Evolutionary conservation across 1,284 basidiomycete species (phyloP), one percentile per base, ranked within the genome.

Genomic region (Sporisorium scitamineum): DNA sequence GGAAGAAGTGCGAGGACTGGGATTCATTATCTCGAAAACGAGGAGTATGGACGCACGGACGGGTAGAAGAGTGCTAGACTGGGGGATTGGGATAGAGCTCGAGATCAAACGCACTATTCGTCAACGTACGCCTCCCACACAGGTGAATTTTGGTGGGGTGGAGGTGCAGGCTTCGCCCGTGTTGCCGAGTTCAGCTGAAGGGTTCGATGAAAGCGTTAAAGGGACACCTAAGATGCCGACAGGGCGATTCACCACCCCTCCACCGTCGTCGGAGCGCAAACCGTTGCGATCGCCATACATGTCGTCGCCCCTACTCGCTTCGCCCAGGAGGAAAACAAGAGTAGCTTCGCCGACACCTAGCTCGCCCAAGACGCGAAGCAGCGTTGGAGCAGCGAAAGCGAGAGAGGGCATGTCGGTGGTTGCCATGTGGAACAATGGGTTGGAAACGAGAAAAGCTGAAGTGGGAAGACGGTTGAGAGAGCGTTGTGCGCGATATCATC

Each of bases 351-450:
- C 54, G 1, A 55, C 62, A 7, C 52, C 60, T 0, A 57, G 57
- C 0, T 68, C 70, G 24, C 70, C 61, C 1, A 62, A 67, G 34
- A 29, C 44, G 10, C 39, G 62, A 20, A 70, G 69, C 50, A 56
- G 45, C 20, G 34, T 41, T 0, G 64, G 54, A 2, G 32, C 44
- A 3, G 61, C 44, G 1, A 76, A 76, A 26, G 74, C 74, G 13
- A 51, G 74, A 8, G 74, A 76, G 18, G 65, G 65, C 1, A 82
- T 83, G 82, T 79, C 76, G 34, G 61, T 82, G 4, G 66, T 84
- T 2, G 83, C 83, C 7, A 56, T 82, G 48, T 84, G 83, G 83
- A 83, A 82, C 66, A 80, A 78, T 29, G 83, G 83, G 1, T 31
- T 82, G 27, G 83, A 83, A 20, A 75, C 69, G 44, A 60, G 83